phyloP scores from a whole-genome alignment of 1,284 basidiomycete species.

The Ustilago xerochloae region DNA sequence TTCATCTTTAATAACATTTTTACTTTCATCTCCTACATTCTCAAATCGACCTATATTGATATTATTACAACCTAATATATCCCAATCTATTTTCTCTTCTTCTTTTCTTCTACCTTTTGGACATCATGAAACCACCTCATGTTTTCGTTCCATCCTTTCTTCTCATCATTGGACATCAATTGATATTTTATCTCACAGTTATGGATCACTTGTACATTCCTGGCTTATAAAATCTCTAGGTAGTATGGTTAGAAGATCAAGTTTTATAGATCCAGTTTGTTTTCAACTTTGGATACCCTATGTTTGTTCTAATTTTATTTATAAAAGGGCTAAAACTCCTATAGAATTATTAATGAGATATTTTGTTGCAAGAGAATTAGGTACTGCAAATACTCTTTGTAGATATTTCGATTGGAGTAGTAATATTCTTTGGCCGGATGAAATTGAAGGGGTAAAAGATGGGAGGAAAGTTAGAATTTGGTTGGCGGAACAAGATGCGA shows the following conservation, averaged over 20 bases:
- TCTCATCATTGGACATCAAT: conserved; percentile 38
- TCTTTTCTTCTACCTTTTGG: conserved; percentile 55
- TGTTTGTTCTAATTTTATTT: conserved; percentile 61
- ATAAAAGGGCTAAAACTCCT: conserved; percentile 52
- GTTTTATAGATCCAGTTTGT: conserved; percentile 65
- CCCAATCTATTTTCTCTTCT: conserved; percentile 56
- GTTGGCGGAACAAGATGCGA: conserved; percentile 58
- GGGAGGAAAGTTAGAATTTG: conserved; percentile 42
- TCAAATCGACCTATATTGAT: conserved; percentile 57
- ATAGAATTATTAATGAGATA: conserved; percentile 61
- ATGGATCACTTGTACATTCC: conserved; percentile 61
- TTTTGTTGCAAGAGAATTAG: conserved; percentile 60
- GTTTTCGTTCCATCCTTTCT: conserved; percentile 46
- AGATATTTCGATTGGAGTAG: conserved; percentile 63
- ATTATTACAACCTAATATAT: conserved; percentile 62
- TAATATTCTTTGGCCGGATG: conserved; percentile 62
- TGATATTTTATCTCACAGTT: conserved; percentile 62
- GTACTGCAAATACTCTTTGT: conserved; percentile 56
- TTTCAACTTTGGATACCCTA: conserved; percentile 63
- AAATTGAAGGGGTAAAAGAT: conserved; percentile 48
- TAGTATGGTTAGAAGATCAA: conserved; percentile 36
- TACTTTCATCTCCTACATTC: conserved; percentile 31
- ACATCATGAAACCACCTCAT: conserved; percentile 51
- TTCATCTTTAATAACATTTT: conserved; percentile 30
- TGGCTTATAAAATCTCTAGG: conserved; percentile 62